Evolutionary conservation across 2,329 filamentous ascomycete genomes (phyloP), one percentile per base, ranked within the genome.

Genomic region (Westerdykella ornata): DNA sequence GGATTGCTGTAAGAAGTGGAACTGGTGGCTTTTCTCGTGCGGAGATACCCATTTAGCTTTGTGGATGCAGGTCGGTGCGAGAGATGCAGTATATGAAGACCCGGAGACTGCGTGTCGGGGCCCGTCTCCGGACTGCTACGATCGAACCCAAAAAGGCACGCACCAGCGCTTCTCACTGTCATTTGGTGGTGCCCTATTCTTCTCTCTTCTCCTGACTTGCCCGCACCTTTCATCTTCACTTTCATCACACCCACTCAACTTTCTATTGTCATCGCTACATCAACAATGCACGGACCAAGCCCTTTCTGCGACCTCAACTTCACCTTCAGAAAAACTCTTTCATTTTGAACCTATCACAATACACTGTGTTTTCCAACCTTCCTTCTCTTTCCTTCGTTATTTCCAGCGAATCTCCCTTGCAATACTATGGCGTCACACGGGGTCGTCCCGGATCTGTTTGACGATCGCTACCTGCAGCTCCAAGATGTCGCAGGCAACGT

Each of bases 401-500:
- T 3, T 36, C 14, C 19, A n/a, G 14, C 18, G n/a, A 14, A n/a
- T n/a, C n/a, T 9, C 34, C 9, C 20, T 17, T 32, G 5, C 38
- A n/a, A n/a, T 16, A 36, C 35, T 26, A 62, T 62, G 59, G 8
- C 40, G 5, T 52, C 60, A 4, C 48, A 53, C 37, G 60, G 59
- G 35, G 58, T 51, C 28, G 51, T 63, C 5, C 43, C 56, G 18
- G 52, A 63, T 39, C 44, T 65, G 16, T 49, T 65, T 44, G 53
- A 63, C 42, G 51, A 62, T 14, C 51, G 59, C 34, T 56, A 58
- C 30, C 53, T 62, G 34, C 42, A 56, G 7, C 33, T 62, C 35
- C 57, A 60, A 31, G 62, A 65, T 39, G 57, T 65, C 33, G 17
- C 42, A 14, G 60, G 57, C 45, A 57, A 57, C 37, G 52, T 59